Percentiles rank a stretch among this genome's conserved stretches.
Evolutionary conservation across 2,329 filamentous ascomycete species (phyloP).

Genomic region (Chalaropsis ovoidea): DNA sequence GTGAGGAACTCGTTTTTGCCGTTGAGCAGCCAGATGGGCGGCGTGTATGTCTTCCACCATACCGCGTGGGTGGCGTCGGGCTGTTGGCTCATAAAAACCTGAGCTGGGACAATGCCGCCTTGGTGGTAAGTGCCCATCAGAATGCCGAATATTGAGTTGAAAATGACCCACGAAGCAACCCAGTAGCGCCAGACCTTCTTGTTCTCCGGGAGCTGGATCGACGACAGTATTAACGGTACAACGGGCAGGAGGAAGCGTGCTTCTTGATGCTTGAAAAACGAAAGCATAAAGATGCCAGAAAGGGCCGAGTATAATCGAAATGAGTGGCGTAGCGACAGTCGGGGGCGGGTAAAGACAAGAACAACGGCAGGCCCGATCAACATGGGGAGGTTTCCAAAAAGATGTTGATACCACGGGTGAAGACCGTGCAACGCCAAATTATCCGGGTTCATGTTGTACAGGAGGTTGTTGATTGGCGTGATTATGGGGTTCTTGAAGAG

Average conservation of each 20-base stretch:
- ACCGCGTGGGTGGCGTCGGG: constrained; percentile 58
- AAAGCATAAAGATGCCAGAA: constrained; percentile 59
- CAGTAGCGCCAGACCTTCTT: constrained; percentile 43
- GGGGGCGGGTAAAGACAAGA: constrained; percentile 49
- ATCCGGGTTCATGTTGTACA: constrained; percentile 59
- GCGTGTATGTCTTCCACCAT: constrained; percentile 83
- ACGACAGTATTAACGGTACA: constrained; percentile 66
- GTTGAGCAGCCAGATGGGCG: constrained; percentile 69
- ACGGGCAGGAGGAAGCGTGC: constrained; percentile 67
- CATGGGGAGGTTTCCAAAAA: constrained; percentile 59
- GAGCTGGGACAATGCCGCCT: constrained; percentile 64
- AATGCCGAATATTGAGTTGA: constrained; percentile 57
- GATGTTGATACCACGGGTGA: constrained; percentile 69
- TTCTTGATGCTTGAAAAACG: constrained; percentile 68
- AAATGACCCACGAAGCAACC: constrained; percentile 54
- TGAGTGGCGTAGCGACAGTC: constrained; percentile 49
- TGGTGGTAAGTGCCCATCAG: constrained; percentile 78
- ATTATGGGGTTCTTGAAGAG: constrained; percentile 57
- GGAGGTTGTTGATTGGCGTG: constrained; percentile 66
- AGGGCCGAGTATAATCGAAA: constrained; percentile 62
- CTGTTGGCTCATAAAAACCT: constrained; percentile 63
- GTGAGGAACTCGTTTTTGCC: constrained; percentile 62
- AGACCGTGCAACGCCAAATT: constrained; percentile 68
- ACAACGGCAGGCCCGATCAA: constrained; percentile 60
- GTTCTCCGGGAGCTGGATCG: constrained; percentile 54